Conservation (phyloP, 2,329 filamentous ascomycete species). For the Bipolaris bicolor region DNA sequence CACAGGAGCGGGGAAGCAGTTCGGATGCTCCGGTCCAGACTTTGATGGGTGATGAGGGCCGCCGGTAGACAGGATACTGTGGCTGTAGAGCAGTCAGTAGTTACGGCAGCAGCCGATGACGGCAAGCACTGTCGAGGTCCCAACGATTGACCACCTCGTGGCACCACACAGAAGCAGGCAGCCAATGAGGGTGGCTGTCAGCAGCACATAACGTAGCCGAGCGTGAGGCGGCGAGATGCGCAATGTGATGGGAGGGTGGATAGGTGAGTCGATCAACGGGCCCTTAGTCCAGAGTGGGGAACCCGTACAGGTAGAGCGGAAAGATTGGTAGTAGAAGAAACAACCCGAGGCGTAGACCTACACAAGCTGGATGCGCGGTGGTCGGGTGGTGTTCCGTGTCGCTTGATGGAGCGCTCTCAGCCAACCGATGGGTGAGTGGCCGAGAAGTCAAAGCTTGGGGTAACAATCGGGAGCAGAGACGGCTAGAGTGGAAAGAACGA, state of each 20-base stretch:
- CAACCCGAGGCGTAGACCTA: constrained; percentile 25
- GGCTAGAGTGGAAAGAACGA: constrained; percentile 10
- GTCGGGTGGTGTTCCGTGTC: constrained; percentile 34
- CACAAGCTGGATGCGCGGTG: constrained; percentile 26
- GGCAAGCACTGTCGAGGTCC: constrained; percentile 26
- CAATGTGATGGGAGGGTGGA: constrained; percentile 10
- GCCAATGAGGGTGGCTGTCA: constrained; percentile 36
- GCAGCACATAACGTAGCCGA: constrained; percentile 36
- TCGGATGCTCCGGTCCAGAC: neutral
- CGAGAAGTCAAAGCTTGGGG: constrained; percentile 21
- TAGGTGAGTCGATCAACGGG: constrained; percentile 28
- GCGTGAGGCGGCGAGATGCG: constrained; percentile 20
- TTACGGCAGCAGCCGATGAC: constrained; percentile 45
- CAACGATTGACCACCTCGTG: constrained; percentile 32
- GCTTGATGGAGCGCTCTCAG: constrained; percentile 30
- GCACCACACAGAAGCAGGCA: constrained; percentile 17
- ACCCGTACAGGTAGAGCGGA: constrained; percentile 32
- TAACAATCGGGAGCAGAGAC: constrained; percentile 12
- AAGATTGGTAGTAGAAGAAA: constrained; percentile 24
- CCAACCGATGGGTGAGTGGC: constrained; percentile 23
- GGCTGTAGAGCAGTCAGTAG: constrained; percentile 34
- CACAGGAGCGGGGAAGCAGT: constrained; percentile 15
- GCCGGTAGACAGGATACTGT: constrained; percentile 9
- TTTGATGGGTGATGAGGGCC: constrained; percentile 15
- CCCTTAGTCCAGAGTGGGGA: constrained; percentile 35